These are phyloP conservation scores for Aureobasidium sp. DNA, from an alignment of 2,329 filamentous ascomycete genomes.

Conservation along the genomic window DNA sequence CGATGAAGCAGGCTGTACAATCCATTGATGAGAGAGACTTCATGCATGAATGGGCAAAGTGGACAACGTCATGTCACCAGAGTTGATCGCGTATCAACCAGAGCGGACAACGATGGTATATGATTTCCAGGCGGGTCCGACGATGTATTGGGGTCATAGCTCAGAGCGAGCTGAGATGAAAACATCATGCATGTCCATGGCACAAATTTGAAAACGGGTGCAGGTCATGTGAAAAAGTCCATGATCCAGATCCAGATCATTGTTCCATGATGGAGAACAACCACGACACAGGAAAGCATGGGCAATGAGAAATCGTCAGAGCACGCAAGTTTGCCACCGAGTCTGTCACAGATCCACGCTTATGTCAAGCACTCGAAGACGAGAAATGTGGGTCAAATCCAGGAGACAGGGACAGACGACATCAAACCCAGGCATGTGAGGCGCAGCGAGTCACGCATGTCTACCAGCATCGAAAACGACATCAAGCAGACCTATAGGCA, in stretches of 20 bases:
- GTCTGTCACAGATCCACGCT: slow-evolving; percentile 9
- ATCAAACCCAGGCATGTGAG: slow-evolving; percentile 14
- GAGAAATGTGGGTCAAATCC: slow-evolving; percentile 9
- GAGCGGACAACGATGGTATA: neutral
- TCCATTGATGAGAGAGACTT: neutral
- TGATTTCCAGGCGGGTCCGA: neutral
- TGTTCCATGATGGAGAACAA: neutral
- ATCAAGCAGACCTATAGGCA: slow-evolving; percentile 13
- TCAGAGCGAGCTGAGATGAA: neutral
- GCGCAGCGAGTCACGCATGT: slow-evolving; percentile 15
- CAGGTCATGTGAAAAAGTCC: neutral
- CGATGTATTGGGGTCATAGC: neutral
- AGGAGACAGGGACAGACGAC: slow-evolving; percentile 1
- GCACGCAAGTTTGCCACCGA: neutral
- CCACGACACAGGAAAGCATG: slow-evolving; percentile 10
- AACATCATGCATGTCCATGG: neutral
- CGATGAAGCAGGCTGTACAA: neutral
- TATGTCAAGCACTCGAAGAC: slow-evolving; percentile 1
- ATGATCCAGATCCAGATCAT: slow-evolving; percentile 3
- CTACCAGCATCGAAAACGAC: slow-evolving; percentile 12
- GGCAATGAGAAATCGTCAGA: neutral
- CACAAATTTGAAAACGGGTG: neutral
- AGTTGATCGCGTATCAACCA: neutral
- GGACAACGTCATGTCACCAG: neutral
- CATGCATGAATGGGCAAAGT: neutral